Evolutionary conservation across 805 yeast species (phyloP), one percentile per base, ranked within the genome.

Genomic region (Candida boleticola): DNA sequence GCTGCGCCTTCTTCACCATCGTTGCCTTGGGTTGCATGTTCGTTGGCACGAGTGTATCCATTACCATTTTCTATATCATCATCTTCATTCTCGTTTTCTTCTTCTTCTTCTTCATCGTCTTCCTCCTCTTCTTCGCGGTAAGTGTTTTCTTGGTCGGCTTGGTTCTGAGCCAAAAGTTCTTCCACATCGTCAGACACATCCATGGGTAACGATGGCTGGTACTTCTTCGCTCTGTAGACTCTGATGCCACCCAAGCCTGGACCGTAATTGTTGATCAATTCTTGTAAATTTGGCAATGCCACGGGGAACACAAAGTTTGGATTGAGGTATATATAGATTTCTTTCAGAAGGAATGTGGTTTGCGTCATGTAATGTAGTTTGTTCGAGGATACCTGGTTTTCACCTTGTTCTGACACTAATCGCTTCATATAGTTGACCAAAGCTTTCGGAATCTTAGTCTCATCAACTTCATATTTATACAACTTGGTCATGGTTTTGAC

Each of bases 391-490:
- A 68, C 54, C 43, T 67, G 74, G 11, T 50, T 49, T 39, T 66
- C 68, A 0, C 75, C 76, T 41, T 66, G 66, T 48, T 69, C 71
- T 22, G 44, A 50, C 42, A 57, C 46, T 19, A 68, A 64, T 18
- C 53, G 43, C 43, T 63, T 68, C 18, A 68, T 48, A 13, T 61
- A 42, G 33, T 64, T 57, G 3, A 55, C 38, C 13, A 60, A 44
- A 10, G 57, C 45, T 45, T 67, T 68, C 6, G 85, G 76, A 36
- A 90, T 67, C 48, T 82, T 83, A 14, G 68, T 67, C 58, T 93
- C 99, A 10, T 83, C 80, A 4, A 89, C 78, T 58, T 93, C 99
- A 54, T 89, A 86, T 37, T 86, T 78, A 63, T 93, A 93, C 51
- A 81, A 77, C 47, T 86, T 84, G 41, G 57, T 52, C 26, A 84